Base-by-base conservation (phyloP, 73 alveolate genomes). In the Paraurostyla sp. region DNA sequence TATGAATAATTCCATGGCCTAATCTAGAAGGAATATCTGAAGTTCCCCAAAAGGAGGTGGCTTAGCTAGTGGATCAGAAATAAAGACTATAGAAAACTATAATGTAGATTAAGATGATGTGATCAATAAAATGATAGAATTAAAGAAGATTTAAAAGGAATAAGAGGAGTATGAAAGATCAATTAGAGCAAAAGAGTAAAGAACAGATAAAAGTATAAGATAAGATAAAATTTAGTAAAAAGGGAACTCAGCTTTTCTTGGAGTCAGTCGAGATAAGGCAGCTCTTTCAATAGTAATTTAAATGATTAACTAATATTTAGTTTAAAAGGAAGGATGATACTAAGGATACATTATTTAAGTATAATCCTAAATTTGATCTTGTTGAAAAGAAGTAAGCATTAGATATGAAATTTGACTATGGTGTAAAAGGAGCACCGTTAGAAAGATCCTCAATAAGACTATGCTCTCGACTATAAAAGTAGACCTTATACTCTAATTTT, bases 301-400 rank as follows among this genome's bases (percentile, higher is more conserved):
- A 22, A 9, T 18, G 15, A 71, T 36, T n/a, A 4, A 69, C 27
- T 36, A 3, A 1, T 9, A 27, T 50, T n/a, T 73, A 73, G 86
- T 73, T 73, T 25, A 73, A 73, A 46, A 73, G 71, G 27, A 48
- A 46, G 29, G 86, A 73, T 45, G 86, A 73, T 23, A 48, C 86
- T 0, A 73, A 56, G 25, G 86, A 73, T 6, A 73, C 41, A 16
- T 33, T 78, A 9, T 78, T 46, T 45, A 78, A 78, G 32, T 78
- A 78, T 43, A 78, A 78, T 38, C 89, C 89, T n/a, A 78, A 78
- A 52, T 78, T 52, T 51, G 80, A 78, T 13, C 30, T 36, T 29
- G 32, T 78, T 7, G 89, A 78, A 7, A 78, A 54, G 50, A 45
- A 50, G 35, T 20, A 40, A n/a, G 36, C 32, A 33, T 27, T 52